Base-by-base conservation (phyloP, 169 alveolate species). In the Plasmodium malariae region DNA sequence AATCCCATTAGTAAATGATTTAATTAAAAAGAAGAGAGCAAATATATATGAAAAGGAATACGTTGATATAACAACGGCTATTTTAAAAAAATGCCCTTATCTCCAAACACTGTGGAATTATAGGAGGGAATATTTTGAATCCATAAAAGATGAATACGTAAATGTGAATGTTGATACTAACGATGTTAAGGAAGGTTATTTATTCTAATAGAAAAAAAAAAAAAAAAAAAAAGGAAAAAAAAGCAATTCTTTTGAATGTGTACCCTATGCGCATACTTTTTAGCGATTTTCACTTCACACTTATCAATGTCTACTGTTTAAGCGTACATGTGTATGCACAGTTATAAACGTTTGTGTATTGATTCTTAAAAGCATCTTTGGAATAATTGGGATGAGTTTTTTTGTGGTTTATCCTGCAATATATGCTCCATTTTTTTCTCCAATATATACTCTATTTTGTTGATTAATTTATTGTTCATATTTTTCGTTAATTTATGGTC, bases 121-220 rank as follows among this genome's bases (percentile, higher is more conserved):
- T 48, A 65, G 83, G 59, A 80, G 51, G 72, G 85, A 80, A 60
- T 80, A 80, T 80, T 67, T 80, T 80, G 90, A 80, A 70, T 80
- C 19, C 14, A 30, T 80, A 26, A 51, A 49, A 80, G 37, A 48
- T 49, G 34, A 30, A 19, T 32, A 73, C 21, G 5, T 73, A 32
- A 36, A 57, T 17, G 59, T n/a, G 11, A 26, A 55, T 26, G 1
- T 49, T 4, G 21, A 55, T 14, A 36, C 7, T 60, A 12, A 51
- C 19, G 36, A 21, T 19, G 30, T 30, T 37, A 28, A 17, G 28
- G 19, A 73, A 73, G 68, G 87, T 73, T 54, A 73, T 62, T 32
- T 24, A n/a, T n/a, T n/a, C 48, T 14, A 28, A 71, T 21, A 49
- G 24, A 45, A 36, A 14, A 71, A 49, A 57, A 45, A 59, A 45